phyloP scores from a whole-genome alignment of 2,329 filamentous ascomycete genomes.

The Ramichloridium luteum region DNA sequence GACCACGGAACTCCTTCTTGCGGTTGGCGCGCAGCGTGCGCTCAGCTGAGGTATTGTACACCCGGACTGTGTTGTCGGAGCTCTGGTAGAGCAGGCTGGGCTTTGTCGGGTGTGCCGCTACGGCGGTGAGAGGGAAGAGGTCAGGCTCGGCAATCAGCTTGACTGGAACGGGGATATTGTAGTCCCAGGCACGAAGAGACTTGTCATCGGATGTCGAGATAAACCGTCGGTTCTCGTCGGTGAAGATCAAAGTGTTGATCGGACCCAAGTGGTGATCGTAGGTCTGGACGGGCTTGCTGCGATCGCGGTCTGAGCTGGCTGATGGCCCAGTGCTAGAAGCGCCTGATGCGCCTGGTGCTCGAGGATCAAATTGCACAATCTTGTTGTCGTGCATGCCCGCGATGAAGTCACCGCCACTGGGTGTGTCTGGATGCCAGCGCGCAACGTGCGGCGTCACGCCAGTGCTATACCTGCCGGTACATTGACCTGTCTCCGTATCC shows the following conservation, averaged over 20 bases:
- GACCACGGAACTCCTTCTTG: conserved; percentile 91
- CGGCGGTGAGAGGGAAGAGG: conserved; percentile 91
- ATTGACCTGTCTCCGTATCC: conserved; percentile 92
- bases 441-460: conserved; percentile 93
- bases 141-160: conserved; percentile 96
- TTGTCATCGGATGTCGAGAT: conserved; percentile 98
- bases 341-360: conserved; percentile 36
- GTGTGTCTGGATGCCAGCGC: conserved; percentile 73
- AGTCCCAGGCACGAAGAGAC: conserved; percentile 92
- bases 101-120: conserved; percentile 71
- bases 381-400: conserved; percentile 98
- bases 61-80: conserved; percentile 90
- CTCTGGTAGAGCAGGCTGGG: conserved; percentile 93
- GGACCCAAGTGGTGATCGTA: conserved; percentile 98
- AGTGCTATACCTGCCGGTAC: conserved; percentile 76
- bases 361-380: conserved; percentile 91
- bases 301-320: conserved; percentile 34
- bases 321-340: not conserved
- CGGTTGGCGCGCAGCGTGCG: conserved; percentile 88
- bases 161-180: conserved; percentile 94
- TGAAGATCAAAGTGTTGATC: conserved; percentile 94
- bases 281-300: conserved; percentile 67
- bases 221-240: conserved; percentile 87
- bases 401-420: conserved; percentile 76
- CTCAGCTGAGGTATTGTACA: conserved; percentile 79